These are phyloP conservation scores for Prosopis cineraria DNA, from an alignment of 306 rosid species.

Conservation along the genomic window DNA sequence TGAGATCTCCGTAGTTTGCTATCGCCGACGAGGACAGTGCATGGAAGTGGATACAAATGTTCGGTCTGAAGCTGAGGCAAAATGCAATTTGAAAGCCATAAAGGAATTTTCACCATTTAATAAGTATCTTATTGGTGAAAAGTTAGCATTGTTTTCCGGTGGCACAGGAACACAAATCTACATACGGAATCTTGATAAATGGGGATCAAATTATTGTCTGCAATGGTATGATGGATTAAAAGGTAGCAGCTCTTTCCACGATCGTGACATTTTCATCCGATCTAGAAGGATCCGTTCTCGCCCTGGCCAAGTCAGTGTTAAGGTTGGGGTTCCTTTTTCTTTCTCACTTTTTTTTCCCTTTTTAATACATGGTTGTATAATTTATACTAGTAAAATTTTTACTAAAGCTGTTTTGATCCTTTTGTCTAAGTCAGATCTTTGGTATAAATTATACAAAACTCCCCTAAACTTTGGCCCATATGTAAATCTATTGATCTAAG, in stretches of 20 bases:
- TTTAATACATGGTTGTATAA: neutral
- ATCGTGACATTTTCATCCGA: slow-evolving; percentile 54
- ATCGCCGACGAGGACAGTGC: slow-evolving; percentile 44
- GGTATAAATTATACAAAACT: neutral
- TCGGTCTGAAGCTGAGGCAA: slow-evolving; percentile 48
- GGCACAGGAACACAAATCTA: slow-evolving; percentile 59
- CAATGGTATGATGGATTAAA: slow-evolving; percentile 49
- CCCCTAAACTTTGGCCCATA: neutral
- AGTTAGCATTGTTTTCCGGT: slow-evolving; percentile 48
- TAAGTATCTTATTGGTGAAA: slow-evolving; percentile 62
- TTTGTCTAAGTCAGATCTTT: neutral
- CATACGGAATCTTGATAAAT: slow-evolving; percentile 60
- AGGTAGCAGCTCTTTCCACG: slow-evolving; percentile 56
- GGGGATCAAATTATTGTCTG: slow-evolving; percentile 59
- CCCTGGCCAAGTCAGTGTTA: slow-evolving; percentile 52
- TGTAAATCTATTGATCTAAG: neutral
- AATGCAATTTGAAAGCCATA: slow-evolving; percentile 55
- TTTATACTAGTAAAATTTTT: too few species aligned
- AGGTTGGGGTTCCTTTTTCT: slow-evolving; percentile 39
- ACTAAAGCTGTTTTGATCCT: neutral
- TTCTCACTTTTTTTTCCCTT: neutral
- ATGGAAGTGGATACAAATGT: slow-evolving; percentile 54
- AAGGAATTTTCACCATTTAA: slow-evolving; percentile 58
- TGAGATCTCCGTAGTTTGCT: slow-evolving; percentile 62
- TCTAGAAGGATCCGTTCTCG: slow-evolving; percentile 59